Percentiles rank a stretch among this genome's conserved stretches.
Conservation (phyloP, 2,329 filamentous ascomycete species). For the Alternaria brassicae region DNA sequence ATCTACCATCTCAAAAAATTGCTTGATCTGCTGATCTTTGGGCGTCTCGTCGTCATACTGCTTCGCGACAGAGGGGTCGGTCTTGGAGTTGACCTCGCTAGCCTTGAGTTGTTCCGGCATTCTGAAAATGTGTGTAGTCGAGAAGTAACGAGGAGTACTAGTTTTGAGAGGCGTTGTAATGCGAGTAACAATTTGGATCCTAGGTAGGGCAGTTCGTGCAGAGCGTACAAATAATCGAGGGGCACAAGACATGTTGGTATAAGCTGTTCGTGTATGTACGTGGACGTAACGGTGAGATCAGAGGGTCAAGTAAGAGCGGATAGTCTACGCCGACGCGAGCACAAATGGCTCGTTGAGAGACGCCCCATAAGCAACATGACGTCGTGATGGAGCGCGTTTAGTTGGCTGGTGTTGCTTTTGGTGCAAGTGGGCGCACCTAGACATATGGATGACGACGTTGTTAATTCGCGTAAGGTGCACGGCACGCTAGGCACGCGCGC, state of each 20-base stretch:
- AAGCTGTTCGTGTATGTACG: constrained; percentile 6
- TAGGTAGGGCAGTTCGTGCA: constrained; percentile 3
- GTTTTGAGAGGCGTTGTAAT: not conserved
- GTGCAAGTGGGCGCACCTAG: constrained; percentile 22
- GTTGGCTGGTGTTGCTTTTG: constrained; percentile 15
- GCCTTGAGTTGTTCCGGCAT: constrained; percentile 56
- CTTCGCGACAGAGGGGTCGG: constrained; percentile 58
- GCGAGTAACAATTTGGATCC: constrained; percentile 10
- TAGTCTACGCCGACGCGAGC: not conserved
- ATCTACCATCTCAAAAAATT: constrained; percentile 58
- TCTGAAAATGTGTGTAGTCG: constrained; percentile 35
- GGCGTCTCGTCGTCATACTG: constrained; percentile 57
- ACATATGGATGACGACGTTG: constrained; percentile 35
- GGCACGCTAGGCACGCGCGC: constrained; percentile 22
- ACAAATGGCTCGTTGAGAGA: constrained; percentile 9
- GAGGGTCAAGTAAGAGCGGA: constrained; percentile 13
- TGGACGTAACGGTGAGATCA: constrained; percentile 33
- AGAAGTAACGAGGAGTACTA: constrained; percentile 22
- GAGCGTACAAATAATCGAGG: constrained; percentile 27
- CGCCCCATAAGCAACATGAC: constrained; percentile 26
- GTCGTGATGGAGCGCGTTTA: constrained; percentile 19
- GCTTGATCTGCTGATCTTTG: constrained; percentile 55
- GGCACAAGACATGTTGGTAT: constrained; percentile 22
- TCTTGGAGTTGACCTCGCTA: constrained; percentile 52
- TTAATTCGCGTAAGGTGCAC: constrained; percentile 20